Percentiles rank a stretch among this genome's conserved stretches.
Evolutionary conservation across 352 stramenopile species (phyloP).

Genomic region (Phytophthora tubulina): DNA sequence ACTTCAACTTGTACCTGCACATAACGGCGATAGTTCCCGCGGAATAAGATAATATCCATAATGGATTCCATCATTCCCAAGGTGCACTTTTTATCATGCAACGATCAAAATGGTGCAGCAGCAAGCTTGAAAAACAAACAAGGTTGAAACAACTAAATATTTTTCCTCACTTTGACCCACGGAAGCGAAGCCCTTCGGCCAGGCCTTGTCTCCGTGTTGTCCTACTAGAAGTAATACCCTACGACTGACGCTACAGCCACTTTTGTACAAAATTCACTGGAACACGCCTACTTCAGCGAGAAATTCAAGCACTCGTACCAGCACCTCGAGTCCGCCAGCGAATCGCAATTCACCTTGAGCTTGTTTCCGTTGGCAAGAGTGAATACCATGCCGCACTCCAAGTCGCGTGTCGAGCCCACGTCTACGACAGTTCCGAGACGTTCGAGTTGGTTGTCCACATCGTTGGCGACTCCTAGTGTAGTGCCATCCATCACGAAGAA

Average conservation of each 20-base stretch:
- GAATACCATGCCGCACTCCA: constrained; percentile 78
- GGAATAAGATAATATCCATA: constrained; percentile 11
- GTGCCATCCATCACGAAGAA: constrained; percentile 85
- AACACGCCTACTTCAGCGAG: constrained; percentile 40
- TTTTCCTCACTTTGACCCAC: constrained; percentile 32
- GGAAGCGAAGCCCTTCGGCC: constrained; percentile 30
- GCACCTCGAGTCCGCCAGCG: constrained; percentile 67
- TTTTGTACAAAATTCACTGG: constrained; percentile 46
- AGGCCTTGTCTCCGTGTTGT: constrained; percentile 19
- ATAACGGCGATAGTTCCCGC: neutral
- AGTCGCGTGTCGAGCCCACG: constrained; percentile 66
- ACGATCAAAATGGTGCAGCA: neutral
- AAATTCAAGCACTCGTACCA: constrained; percentile 84
- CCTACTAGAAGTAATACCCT: constrained; percentile 18
- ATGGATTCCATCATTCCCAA: neutral
- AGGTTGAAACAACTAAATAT: constrained; percentile 43
- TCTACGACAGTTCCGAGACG: constrained; percentile 72
- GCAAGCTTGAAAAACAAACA: constrained; percentile 1
- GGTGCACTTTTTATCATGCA: neutral
- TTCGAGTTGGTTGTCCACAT: constrained; percentile 84
- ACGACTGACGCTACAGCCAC: constrained; percentile 33
- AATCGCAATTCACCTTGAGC: constrained; percentile 80
- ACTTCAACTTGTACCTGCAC: constrained; percentile 1
- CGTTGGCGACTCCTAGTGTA: constrained; percentile 75
- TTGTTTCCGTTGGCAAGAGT: constrained; percentile 63